These are phyloP conservation scores for Paecilomyces dactylethromorphus DNA, from an alignment of 2,329 filamentous ascomycete genomes.

Conservation along the genomic window DNA sequence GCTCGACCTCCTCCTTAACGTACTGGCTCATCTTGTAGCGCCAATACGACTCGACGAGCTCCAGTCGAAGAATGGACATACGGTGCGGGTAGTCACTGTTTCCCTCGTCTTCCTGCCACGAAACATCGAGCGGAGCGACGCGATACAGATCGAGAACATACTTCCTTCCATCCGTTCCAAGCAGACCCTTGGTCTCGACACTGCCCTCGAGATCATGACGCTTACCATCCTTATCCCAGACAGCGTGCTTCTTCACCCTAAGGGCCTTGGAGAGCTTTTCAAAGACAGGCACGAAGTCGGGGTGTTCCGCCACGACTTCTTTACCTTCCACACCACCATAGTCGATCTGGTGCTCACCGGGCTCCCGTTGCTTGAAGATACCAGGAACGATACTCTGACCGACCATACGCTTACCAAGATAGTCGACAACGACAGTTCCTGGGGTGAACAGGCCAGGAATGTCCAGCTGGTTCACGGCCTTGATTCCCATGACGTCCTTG, in stretches of 20 bases:
- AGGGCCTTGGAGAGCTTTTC: conserved; percentile 85
- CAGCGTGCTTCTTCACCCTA: conserved; percentile 86
- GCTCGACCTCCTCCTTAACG: conserved; percentile 70
- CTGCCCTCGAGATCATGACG: conserved; percentile 88
- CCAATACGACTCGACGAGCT: conserved; percentile 81
- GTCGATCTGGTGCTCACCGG: conserved; percentile 97
- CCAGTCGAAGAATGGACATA: conserved; percentile 88
- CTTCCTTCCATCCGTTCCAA: conserved; percentile 92
- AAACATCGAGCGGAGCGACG: conserved; percentile 82
- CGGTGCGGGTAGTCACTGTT: conserved; percentile 74
- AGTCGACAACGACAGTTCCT: conserved; percentile 93
- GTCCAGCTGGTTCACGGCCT: conserved; percentile 93
- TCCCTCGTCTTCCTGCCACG: conserved; percentile 75
- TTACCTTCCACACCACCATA: conserved; percentile 98
- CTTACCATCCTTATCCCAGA: conserved; percentile 95
- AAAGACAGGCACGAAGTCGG: conserved; percentile 77
- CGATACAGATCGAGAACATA: conserved; percentile 97
- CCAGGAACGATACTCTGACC: conserved; percentile 97
- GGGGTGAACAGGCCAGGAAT: conserved; percentile 92
- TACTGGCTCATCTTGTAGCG: conserved; percentile 83
- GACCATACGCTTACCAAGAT: conserved; percentile 92
- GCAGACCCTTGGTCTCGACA: conserved; percentile 95
- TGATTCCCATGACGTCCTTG: conserved; percentile 92
- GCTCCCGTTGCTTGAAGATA: conserved; percentile 97
- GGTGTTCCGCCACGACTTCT: conserved; percentile 85